These are phyloP conservation scores for Hypsizygus marmoreus DNA, from an alignment of 768 basidiomycete species.

Conservation along the genomic window DNA sequence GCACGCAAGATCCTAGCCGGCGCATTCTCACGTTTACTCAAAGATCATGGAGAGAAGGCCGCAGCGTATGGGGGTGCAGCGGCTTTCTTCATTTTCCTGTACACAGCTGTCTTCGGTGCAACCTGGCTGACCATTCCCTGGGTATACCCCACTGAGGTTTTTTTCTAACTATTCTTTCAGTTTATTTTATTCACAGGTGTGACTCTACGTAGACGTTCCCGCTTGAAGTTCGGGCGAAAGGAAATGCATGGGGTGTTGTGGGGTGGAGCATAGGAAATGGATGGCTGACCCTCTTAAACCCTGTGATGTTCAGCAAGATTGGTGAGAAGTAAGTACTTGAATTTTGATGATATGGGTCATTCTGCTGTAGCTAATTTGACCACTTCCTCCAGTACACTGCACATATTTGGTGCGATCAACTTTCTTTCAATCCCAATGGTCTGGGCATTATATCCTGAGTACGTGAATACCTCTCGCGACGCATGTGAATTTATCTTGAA, in stretches of 20 bases:
- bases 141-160: conserved; percentile 33
- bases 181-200: neutral
- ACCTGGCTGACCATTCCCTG: conserved; percentile 49
- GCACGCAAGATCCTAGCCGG: conserved; percentile 38
- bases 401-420: conserved; percentile 45
- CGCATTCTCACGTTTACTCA: conserved; percentile 41
- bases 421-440: conserved; percentile 45
- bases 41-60: conserved; percentile 41
- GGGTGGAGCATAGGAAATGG: conserved; percentile 46
- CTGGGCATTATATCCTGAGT: conserved; percentile 48
- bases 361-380: neutral
- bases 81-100: conserved; percentile 45
- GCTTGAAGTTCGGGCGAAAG: conserved; percentile 44
- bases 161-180: neutral
- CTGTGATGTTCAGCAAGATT: conserved; percentile 44
- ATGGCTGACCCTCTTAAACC: conserved; percentile 46
- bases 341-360: neutral
- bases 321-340: conserved; percentile 30
- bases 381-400: conserved; percentile 35
- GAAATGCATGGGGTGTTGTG: conserved; percentile 47
- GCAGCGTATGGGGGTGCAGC: conserved; percentile 42
- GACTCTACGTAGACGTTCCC: conserved; percentile 38
- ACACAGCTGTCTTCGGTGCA: conserved; percentile 44
- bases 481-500: neutral
- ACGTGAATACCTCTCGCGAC: conserved; percentile 9